Base-by-base conservation (phyloP, 805 yeast species). In the Debaryomyces prosopidis region DNA sequence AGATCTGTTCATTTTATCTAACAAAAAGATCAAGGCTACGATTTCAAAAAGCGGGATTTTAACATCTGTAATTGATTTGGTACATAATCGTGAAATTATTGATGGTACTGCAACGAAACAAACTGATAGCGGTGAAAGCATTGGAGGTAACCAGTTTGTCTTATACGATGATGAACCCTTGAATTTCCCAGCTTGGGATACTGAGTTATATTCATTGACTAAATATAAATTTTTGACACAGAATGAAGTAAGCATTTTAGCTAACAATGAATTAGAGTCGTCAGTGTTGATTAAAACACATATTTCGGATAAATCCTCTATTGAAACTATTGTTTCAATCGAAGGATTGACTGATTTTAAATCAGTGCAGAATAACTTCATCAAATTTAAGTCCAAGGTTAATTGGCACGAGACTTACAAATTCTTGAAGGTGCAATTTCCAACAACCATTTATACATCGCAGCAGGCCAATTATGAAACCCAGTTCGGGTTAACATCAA, bases 161-260 rank as follows among this genome's bases (percentile, higher is more conserved):
- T 60, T 94, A 46, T 87, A 87, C 57, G 91, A 91, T 52, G 99
- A 94, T 62, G 87, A 89, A 50, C 99, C 99, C 8, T 72, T 89
- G 58, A 84, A 78, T 45, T 92, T 84, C 83, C 96, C 89, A 37
- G 98, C 98, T 1, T 92, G 99, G 99, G 99, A 92, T 62, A 92
- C 98, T 0, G 99, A 92, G 62, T 75, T 90, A 47, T 94, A 81
- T 60, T 87, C 96, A 0, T 77, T 89, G 46, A 89, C 85, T 55
- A 89, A 85, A 58, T 81, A 77, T 59, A 71, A 70, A 44, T 80
- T 82, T 51, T 55, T 73, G 43, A 46, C 51, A 6, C 53, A 53
- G 11, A 75, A 74, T n/a, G 70, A 74, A 18, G 67, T 76, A 5
- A 61, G 68, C 32, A 63, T 75, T 10, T 54, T 70, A 30, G 76